Percentiles rank a stretch among this genome's conserved stretches.
Evolutionary conservation across 202 grass and related monocot genomes (phyloP).

Genomic region (Eragrostis tef): DNA sequence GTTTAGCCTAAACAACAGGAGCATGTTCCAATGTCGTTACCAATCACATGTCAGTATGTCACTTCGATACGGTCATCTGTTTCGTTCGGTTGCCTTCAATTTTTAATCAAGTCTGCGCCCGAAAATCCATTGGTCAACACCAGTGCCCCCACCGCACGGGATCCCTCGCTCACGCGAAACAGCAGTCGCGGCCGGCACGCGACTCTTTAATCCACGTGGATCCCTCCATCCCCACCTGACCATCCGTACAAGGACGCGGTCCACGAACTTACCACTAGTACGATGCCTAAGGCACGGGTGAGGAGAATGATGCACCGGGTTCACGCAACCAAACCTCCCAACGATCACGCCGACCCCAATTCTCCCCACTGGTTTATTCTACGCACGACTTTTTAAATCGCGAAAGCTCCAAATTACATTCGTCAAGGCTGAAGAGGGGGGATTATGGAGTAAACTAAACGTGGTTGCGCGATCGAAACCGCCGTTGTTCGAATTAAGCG

Average conservation of each 20-base stretch:
- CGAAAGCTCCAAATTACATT: conserved; percentile 23
- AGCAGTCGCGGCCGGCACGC: conserved; percentile 41
- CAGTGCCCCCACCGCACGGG: conserved; percentile 44
- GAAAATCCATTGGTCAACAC: conserved; percentile 19
- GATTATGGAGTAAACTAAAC: not conserved
- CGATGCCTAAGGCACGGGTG: not conserved
- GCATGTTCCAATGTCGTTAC: not conserved
- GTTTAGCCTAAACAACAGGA: not conserved
- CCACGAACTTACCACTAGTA: not conserved
- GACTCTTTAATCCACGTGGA: conserved; percentile 49
- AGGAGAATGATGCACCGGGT: not conserved
- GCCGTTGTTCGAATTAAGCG: not conserved
- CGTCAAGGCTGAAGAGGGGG: not conserved
- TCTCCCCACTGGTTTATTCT: not conserved
- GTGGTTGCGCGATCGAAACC: conserved; percentile 17
- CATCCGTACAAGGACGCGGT: not conserved
- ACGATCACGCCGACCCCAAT: not conserved
- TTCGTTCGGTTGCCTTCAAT: not conserved
- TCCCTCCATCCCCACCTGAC: not conserved
- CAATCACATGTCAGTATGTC: not conserved
- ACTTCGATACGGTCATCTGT: not conserved
- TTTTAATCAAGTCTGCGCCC: conserved; percentile 5
- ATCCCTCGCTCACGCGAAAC: conserved; percentile 23
- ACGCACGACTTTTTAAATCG: conserved; percentile 22
- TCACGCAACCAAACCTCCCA: not conserved